These are phyloP conservation scores for Colletotrichum euphorbiae DNA, from an alignment of 2,329 filamentous ascomycete genomes.

Conservation along the genomic window DNA sequence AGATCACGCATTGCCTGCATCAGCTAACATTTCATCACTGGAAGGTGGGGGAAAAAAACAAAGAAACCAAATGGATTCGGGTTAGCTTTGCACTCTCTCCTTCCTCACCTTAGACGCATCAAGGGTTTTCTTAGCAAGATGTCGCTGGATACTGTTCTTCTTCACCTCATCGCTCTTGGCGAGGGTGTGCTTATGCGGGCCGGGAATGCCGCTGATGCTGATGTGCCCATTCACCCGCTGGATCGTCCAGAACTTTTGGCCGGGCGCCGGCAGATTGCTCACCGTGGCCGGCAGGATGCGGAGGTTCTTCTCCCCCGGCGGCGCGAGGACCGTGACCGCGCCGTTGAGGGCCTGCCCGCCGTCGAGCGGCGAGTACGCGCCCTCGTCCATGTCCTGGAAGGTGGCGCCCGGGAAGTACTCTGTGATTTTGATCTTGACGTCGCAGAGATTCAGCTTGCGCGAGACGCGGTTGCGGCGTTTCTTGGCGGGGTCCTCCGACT, in stretches of 20 bases:
- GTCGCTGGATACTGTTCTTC: conserved; percentile 80
- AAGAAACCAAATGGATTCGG: too few species aligned
- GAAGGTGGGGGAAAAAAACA: too few species aligned
- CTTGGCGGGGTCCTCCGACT: conserved; percentile 82
- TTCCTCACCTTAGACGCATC: conserved; percentile 76
- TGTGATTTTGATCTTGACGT: conserved; percentile 88
- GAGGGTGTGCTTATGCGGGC: conserved; percentile 80
- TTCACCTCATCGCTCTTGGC: conserved; percentile 83
- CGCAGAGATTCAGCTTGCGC: conserved; percentile 82
- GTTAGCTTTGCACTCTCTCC: conserved; percentile 56
- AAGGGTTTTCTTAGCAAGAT: conserved; percentile 72
- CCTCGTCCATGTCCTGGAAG: conserved; percentile 45
- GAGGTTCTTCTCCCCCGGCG: conserved; percentile 27
- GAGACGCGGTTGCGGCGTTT: conserved; percentile 83
- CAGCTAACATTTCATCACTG: background rate
- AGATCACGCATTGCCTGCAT: background rate
- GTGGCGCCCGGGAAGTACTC: conserved; percentile 75
- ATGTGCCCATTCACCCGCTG: conserved; percentile 83
- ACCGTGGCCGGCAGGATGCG: conserved; percentile 41
- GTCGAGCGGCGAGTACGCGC: conserved; percentile 31
- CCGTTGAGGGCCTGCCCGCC: conserved; percentile 38
- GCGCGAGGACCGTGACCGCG: conserved; percentile 41
- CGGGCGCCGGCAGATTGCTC: conserved; percentile 23
- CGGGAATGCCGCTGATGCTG: conserved; percentile 73
- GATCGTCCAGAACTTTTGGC: conserved; percentile 75